A percentile compares a stretch with the other conserved stretches of the same genome.
These are phyloP conservation scores for Chaetomium globosum DNA, from an alignment of 2,329 filamentous ascomycete species.

Conservation along the genomic window DNA sequence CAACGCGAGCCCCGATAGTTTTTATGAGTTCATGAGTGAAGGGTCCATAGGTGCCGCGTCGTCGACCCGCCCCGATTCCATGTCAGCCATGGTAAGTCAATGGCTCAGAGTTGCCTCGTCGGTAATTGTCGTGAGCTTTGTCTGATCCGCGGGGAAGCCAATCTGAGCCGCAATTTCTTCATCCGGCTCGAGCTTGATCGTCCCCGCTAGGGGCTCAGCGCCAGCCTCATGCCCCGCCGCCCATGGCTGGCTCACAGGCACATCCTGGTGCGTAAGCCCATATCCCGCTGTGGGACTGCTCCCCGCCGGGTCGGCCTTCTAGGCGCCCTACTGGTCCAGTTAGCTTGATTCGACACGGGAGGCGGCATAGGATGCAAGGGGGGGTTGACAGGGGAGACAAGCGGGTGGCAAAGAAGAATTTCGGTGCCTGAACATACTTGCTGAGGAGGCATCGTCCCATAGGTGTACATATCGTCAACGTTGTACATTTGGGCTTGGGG, in stretches of 20 bases:
- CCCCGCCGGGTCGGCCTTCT: slow-evolving; percentile 7
- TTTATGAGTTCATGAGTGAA: background rate
- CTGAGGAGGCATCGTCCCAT: slow-evolving; percentile 77
- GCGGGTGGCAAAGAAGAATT: background rate
- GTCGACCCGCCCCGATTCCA: background rate
- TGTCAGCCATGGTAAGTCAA: background rate
- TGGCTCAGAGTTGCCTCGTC: background rate
- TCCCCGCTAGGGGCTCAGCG: background rate
- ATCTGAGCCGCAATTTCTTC: background rate
- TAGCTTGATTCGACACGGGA: slow-evolving; percentile 12
- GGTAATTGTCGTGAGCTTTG: background rate
- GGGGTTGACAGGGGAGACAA: background rate
- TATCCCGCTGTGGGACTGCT: background rate
- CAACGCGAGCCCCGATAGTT: background rate
- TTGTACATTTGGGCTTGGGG: slow-evolving; percentile 79
- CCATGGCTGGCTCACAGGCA: background rate
- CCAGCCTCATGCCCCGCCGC: background rate
- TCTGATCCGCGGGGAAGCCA: background rate
- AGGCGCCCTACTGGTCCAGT: slow-evolving; percentile 30
- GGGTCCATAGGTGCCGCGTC: background rate
- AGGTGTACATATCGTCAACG: slow-evolving; percentile 83
- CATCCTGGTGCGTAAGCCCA: background rate
- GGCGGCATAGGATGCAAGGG: background rate
- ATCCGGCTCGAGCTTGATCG: background rate
- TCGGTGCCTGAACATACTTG: slow-evolving; percentile 61